Evolutionary conservation across 2,329 filamentous ascomycete species (phyloP).

Genomic region (Thielaviopsis ethacetica): DNA sequence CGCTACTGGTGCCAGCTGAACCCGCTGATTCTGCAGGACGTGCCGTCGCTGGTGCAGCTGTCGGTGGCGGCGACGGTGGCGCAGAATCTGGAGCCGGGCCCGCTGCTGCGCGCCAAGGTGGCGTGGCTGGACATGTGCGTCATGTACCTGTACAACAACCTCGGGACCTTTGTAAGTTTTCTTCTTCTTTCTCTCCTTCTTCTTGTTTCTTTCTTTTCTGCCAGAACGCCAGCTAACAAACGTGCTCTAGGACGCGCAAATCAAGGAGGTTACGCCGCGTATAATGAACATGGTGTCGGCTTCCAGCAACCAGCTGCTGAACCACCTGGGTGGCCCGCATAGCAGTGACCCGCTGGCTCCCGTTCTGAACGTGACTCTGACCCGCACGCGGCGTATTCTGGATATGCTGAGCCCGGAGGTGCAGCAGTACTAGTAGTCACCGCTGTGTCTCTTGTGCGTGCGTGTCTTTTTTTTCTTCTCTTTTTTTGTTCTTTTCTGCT

Average conservation of each 20-base stretch:
- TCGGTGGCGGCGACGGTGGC: slow-evolving; percentile 49
- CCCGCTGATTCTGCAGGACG: slow-evolving; percentile 29
- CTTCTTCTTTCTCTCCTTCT: background rate
- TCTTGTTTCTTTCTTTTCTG: background rate
- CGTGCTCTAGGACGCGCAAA: slow-evolving; percentile 32
- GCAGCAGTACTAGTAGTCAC: background rate
- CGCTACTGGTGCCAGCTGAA: slow-evolving; percentile 20
- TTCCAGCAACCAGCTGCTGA: slow-evolving; percentile 35
- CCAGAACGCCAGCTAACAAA: slow-evolving; percentile 16
- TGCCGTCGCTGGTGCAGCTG: slow-evolving; percentile 45
- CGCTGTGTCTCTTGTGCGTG: background rate
- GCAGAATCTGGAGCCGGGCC: slow-evolving; percentile 36
- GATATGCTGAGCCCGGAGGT: slow-evolving; percentile 12
- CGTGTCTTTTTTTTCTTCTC: background rate
- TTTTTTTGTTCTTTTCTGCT: background rate
- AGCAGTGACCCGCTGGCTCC: slow-evolving; percentile 30
- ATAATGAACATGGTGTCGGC: slow-evolving; percentile 38
- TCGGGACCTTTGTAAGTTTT: slow-evolving; percentile 33
- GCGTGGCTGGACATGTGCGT: slow-evolving; percentile 45
- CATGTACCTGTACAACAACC: slow-evolving; percentile 31
- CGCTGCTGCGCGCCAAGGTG: slow-evolving; percentile 37
- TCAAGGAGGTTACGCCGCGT: slow-evolving; percentile 37
- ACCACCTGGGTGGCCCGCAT: slow-evolving; percentile 25
- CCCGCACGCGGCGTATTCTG: slow-evolving; percentile 19
- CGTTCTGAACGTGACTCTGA: slow-evolving; percentile 29